Evolutionary conservation across 1,284 basidiomycete species (phyloP).

Genomic region (Cutaneotrichosporon arboriforme): DNA sequence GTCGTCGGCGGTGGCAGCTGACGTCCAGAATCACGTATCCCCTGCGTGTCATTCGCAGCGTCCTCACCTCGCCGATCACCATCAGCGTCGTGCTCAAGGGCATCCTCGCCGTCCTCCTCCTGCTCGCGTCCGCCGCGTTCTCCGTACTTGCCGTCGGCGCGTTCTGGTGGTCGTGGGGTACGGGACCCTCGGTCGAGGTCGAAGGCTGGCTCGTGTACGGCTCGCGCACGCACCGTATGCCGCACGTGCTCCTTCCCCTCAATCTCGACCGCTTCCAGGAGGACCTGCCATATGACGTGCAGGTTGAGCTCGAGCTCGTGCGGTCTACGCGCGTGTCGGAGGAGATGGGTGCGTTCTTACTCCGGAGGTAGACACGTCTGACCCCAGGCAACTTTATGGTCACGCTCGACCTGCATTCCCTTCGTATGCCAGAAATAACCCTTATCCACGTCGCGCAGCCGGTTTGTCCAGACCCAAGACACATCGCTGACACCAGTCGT

Average conservation of each 20-base stretch:
- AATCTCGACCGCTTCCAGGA: conserved; percentile 36
- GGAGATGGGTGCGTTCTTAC: conserved; percentile 33
- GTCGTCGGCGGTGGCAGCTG: conserved; percentile 5
- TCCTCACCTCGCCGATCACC: conserved; percentile 42
- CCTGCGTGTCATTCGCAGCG: conserved; percentile 27
- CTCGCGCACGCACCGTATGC: conserved; percentile 27
- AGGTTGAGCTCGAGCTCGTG: conserved; percentile 47
- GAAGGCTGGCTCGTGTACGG: conserved; percentile 48
- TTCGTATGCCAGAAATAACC: conserved; percentile 20
- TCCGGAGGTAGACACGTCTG: background rate
- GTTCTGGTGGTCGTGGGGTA: conserved; percentile 47
- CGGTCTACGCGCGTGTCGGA: conserved; percentile 29
- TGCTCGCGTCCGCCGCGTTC: conserved; percentile 34
- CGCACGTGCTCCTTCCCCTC: conserved; percentile 39
- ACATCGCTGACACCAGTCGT: conserved; percentile 25
- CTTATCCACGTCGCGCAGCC: conserved; percentile 40
- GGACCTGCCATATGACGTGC: conserved; percentile 46
- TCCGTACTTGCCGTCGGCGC: conserved; percentile 43
- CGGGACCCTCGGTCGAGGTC: conserved; percentile 40
- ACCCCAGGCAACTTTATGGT: conserved; percentile 48
- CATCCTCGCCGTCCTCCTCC: conserved; percentile 31
- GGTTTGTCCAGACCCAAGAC: conserved; percentile 22
- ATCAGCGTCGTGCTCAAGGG: conserved; percentile 40
- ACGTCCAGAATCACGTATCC: conserved; percentile 36
- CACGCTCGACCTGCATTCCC: conserved; percentile 37